Evolutionary conservation across 2,329 filamentous ascomycete species (phyloP), one percentile per base, ranked within the genome.

Genomic region (Zymoseptoria brevis): DNA sequence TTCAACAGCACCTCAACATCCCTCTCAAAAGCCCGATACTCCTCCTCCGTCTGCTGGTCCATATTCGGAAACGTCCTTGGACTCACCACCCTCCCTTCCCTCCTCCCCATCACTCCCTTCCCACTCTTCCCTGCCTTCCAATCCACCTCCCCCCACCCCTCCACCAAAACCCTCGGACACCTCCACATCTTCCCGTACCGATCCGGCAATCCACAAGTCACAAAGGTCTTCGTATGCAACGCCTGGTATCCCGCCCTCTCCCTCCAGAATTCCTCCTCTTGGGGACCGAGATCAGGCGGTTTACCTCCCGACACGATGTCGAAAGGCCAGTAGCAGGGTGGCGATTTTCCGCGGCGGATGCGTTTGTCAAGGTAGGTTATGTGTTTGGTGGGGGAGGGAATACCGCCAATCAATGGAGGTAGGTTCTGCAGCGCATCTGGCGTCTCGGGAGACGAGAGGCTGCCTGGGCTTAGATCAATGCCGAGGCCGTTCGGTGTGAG

Each of bases 201-300:
- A 45, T 45, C 35, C 35, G 35, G 35, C 35, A 45, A 45, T 4
- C 35, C 13, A 45, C 35, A 45, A 16, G 35, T 45, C 11, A 45
- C 35, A 7, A 45, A 45, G 1, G 35, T 45, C 13, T 13, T 45
- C 11, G 35, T 45, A 6, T 45, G 35, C 35, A 45, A n/a, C 11
- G 35, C 35, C 35, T 45, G 35, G 5, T 45, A 45, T 45, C 35
- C 35, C 3, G 35, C 35, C 16, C 35, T 45, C 7, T 59, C 49
- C 57, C 50, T 52, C 57, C 57, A 59, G 4, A 29, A 19, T 19
- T 56, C 30, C 48, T 59, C 57, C 35, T 59, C 49, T n/a, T 48
- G 19, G 29, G 53, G 51, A 2, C 24, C 56, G 30, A 57, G 30
- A 7, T 51, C 19, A n/a, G 57, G 53, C 9, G 53, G 57, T 16